Base-by-base conservation (phyloP, 2,329 filamentous ascomycete genomes). In the Pseudocercospora cruenta region DNA sequence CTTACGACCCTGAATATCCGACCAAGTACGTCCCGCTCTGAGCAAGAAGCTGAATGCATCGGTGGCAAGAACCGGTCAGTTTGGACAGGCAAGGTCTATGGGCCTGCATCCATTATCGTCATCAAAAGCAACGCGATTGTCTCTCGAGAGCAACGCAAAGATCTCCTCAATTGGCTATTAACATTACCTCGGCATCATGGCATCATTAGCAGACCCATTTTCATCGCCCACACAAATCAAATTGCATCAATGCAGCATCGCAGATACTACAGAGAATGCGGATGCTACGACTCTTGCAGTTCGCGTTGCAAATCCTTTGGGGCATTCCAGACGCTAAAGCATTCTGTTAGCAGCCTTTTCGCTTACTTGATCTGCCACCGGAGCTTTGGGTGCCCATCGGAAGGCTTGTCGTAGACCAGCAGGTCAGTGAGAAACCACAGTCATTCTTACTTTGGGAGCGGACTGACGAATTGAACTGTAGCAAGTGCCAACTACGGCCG, bases 1-100 rank as follows among this genome's bases (percentile, higher is more conserved):
- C 55, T 8, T 58, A 58, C 31, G 55, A 58, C 26, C 55, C 55
- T 2, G 31, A 58, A 36, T 58, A 39, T 22, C 55, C 55, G n/a
- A 58, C 55, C 19, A 58, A 58, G 55, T 58, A 58, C 31, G 8
- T 58, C 55, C 55, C 55, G 21, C 22, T 55, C 26, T 55, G 26
- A 31, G 4, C 2, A n/a, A 10, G 16, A 26, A 19, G 4, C 51
- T 9, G 2, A 1, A 28, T 55, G 51, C 21, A 51, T 1, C n/a
- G 5, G 4, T 7, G 39, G 16, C 39, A 19, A 43, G 39, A n/a
- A 43, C 39, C 8, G 2, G 4, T 43, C 39, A 43, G 2, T 43
- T 43, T n/a, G 4, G 1, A 2, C 16, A 1, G 39, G 16, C n/a
- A 43, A 4, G 39, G 3, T 4, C 39, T 8, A 0, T 43, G 16